A percentile compares a stretch with the other conserved stretches of the same genome.
Conservation (phyloP, 768 basidiomycete genomes). For the Tylopilus cervinicoccineus region DNA sequence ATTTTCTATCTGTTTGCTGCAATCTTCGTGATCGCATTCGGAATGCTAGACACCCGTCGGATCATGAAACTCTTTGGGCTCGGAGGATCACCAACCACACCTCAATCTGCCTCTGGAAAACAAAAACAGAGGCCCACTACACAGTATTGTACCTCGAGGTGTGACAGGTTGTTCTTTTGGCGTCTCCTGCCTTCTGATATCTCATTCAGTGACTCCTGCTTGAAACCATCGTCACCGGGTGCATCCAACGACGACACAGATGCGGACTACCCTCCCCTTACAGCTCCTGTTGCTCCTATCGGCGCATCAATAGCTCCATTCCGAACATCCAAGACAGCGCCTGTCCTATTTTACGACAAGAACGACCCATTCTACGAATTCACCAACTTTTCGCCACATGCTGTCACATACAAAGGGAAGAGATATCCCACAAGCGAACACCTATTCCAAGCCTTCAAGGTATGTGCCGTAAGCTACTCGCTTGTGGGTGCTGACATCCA, state of each 20-base stretch:
- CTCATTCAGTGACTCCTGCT: slow-evolving; percentile 8
- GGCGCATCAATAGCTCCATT: slow-evolving; percentile 31
- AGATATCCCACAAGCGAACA: slow-evolving; percentile 75
- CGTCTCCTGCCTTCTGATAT: neutral
- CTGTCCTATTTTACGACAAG: slow-evolving; percentile 63
- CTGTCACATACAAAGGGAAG: slow-evolving; percentile 57
- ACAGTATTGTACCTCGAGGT: slow-evolving; percentile 25
- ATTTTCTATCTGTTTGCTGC: slow-evolving; percentile 25
- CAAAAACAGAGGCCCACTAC: slow-evolving; percentile 22
- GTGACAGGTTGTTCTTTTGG: neutral
- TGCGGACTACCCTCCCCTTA: slow-evolving; percentile 30
- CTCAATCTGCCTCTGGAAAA: slow-evolving; percentile 18
- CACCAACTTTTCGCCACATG: slow-evolving; percentile 69
- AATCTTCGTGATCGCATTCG: slow-evolving; percentile 20
- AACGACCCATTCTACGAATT: slow-evolving; percentile 64
- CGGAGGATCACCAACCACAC: slow-evolving; percentile 24
- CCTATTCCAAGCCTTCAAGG: slow-evolving; percentile 74
- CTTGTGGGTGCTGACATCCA: neutral
- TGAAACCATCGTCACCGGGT: slow-evolving; percentile 12
- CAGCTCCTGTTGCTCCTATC: slow-evolving; percentile 26
- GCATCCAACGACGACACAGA: slow-evolving; percentile 9
- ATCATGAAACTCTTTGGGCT: slow-evolving; percentile 32
- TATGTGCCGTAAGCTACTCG: slow-evolving; percentile 16
- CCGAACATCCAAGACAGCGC: slow-evolving; percentile 25
- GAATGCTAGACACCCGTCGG: slow-evolving; percentile 32